These are phyloP conservation scores for Plasmopara halstedii DNA, from an alignment of 352 stramenopile genomes.

Conservation along the genomic window DNA sequence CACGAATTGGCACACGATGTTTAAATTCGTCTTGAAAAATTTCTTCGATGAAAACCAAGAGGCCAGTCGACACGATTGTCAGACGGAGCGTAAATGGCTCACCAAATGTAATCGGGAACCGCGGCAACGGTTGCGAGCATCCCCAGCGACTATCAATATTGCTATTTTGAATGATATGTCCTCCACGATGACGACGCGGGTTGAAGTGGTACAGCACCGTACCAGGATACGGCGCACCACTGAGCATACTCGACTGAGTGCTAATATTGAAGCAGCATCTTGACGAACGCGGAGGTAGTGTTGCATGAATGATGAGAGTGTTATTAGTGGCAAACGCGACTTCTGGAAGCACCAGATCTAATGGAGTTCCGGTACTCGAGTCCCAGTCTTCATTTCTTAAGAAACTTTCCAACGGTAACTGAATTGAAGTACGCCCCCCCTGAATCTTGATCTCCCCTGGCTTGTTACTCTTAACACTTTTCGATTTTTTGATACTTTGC, in stretches of 20 bases:
- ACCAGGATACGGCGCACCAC: conserved; percentile 56
- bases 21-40: conserved; percentile 81
- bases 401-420: conserved; percentile 73
- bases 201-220: conserved; percentile 82
- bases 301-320: conserved; percentile 77
- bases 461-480: conserved; percentile 63
- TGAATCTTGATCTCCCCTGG: conserved; percentile 73
- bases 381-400: conserved; percentile 73
- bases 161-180: conserved; percentile 74
- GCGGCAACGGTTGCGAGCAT: conserved; percentile 50
- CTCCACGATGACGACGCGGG: conserved; percentile 49
- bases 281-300: conserved; percentile 46
- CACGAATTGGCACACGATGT: conserved; percentile 74
- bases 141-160: conserved; percentile 77
- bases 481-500: conserved; percentile 50
- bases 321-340: conserved; percentile 79
- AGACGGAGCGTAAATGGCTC: conserved; percentile 71
- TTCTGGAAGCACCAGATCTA: conserved; percentile 65
- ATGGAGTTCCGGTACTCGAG: conserved; percentile 40
- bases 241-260: conserved; percentile 64
- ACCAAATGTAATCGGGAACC: conserved; percentile 64
- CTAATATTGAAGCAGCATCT: conserved; percentile 76
- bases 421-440: conserved; percentile 62
- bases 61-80: conserved; percentile 61
- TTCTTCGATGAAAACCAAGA: conserved; percentile 73